Base-by-base conservation (phyloP, 129 eudicot genomes). In the Dittrichia graveolens region DNA sequence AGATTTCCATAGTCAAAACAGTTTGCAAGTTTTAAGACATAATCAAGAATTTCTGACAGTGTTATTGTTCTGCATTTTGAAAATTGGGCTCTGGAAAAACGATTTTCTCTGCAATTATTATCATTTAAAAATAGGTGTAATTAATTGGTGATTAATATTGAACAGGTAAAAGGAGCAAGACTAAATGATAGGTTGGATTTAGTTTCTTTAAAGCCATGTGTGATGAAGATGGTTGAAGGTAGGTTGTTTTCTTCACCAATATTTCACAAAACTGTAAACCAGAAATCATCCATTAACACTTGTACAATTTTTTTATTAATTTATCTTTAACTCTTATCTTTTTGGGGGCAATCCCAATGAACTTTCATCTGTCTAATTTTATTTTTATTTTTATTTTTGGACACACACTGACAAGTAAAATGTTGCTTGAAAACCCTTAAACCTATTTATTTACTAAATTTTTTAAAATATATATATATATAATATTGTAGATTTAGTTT, bases 221-320 rank as follows among this genome's bases (percentile, higher is more conserved):
- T 84, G 88, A 76, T 95, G 79, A 90, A 71, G 75, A 95, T 95
- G 86, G 97, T 90, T 91, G 99, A 95, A 90, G 99, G 99, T 95
- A 82, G 87, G 96, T 86, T 50, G 69, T 46, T 34, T 62, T 5
- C 52, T 53, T 14, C 80, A 74, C 83, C 83, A 74, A 74, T 74
- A 67, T 34, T 53, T 49, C 76, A 77, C 76, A 68, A 60, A 78
- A 78, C 57, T 70, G 42, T 38, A 42, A 50, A 70, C 77, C 41
- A 69, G 60, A 78, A 77, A 60, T 70, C 65, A 61, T 70, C 63
- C 55, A 52, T 61, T 56, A 56, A 24, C 6, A 24, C 31, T 40
- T 41, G 5, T 3, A 49, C 14, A 52, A 39, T 49, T 13, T 0
- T 24, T 8, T 4, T 18, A 58, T 7, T 24, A 7, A 18, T 65